A percentile compares a stretch with the other conserved stretches of the same genome.
These are phyloP conservation scores for Xylaria sp. DNA, from an alignment of 2,329 filamentous ascomycete genomes.

Conservation along the genomic window DNA sequence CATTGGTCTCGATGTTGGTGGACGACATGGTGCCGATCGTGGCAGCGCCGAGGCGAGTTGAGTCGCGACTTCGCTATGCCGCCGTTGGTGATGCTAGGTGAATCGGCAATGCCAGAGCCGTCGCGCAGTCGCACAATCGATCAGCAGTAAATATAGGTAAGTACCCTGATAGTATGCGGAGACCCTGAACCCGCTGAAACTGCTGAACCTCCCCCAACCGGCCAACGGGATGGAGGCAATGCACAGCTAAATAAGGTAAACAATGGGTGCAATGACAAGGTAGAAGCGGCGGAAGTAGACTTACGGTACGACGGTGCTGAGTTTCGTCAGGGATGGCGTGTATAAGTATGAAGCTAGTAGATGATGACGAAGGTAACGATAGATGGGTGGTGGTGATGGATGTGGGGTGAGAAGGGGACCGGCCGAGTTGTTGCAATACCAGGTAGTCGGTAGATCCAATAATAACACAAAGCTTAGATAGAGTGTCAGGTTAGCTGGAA, in stretches of 20 bases:
- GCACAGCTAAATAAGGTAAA: constrained; percentile 1
- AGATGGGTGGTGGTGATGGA: neutral
- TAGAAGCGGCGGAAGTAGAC: neutral
- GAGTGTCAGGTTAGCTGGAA: no score
- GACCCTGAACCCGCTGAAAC: constrained; percentile 1
- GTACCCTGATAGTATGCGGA: neutral
- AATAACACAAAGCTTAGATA: no score
- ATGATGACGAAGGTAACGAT: constrained; percentile 1
- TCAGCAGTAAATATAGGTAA: constrained; percentile 2
- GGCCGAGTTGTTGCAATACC: neutral
- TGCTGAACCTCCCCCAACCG: constrained; percentile 11
- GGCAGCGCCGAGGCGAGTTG: constrained; percentile 2
- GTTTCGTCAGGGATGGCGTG: neutral
- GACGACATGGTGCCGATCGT: constrained; percentile 41
- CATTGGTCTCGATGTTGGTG: constrained; percentile 43
- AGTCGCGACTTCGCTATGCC: constrained; percentile 3
- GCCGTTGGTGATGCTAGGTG: neutral
- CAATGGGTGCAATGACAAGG: neutral
- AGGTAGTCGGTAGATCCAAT: neutral
- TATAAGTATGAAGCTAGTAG: neutral
- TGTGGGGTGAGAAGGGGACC: constrained; percentile 2
- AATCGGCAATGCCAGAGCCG: neutral
- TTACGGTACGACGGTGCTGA: neutral
- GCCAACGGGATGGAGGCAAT: neutral
- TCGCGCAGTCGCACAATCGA: constrained; percentile 3